Evolutionary conservation across 2,329 filamentous ascomycete species (phyloP).

Genomic region (Colletotrichum destructivum): DNA sequence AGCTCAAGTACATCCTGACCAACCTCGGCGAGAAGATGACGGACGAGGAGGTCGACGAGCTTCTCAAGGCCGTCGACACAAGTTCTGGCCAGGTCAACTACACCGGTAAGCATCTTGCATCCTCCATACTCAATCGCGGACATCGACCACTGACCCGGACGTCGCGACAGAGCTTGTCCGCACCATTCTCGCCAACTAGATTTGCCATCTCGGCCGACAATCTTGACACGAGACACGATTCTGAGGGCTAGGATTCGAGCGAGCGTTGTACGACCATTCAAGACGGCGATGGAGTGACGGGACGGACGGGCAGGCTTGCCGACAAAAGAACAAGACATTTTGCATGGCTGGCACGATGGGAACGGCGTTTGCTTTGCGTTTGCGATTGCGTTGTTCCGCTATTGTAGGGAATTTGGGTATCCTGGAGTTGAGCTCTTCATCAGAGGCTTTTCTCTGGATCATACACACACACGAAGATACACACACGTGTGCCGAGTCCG

Average conservation of each 20-base stretch:
- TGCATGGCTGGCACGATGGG: constrained; percentile 43
- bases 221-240: constrained; percentile 2
- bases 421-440: constrained; percentile 30
- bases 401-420: constrained; percentile 40
- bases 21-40: constrained; percentile 99
- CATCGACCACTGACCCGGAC: not conserved
- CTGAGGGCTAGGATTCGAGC: constrained; percentile 4
- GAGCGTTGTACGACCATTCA: constrained; percentile 28
- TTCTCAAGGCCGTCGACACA: constrained; percentile 98
- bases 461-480: constrained; percentile 8
- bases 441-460: constrained; percentile 34
- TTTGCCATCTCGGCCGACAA: not conserved
- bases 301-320: constrained; percentile 14
- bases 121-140: too few relatives aligned
- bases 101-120: constrained; percentile 74
- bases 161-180: constrained; percentile 80
- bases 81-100: constrained; percentile 98
- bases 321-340: constrained; percentile 28
- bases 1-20: constrained; percentile 97
- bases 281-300: constrained; percentile 2
- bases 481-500: constrained; percentile 9
- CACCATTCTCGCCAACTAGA: constrained; percentile 87
- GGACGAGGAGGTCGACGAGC: constrained; percentile 97
- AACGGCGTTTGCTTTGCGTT: constrained; percentile 40
- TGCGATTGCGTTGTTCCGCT: constrained; percentile 33